phyloP scores from a whole-genome alignment of 192 early-diverging fungal species.

The Entomortierella chlamydospora region DNA sequence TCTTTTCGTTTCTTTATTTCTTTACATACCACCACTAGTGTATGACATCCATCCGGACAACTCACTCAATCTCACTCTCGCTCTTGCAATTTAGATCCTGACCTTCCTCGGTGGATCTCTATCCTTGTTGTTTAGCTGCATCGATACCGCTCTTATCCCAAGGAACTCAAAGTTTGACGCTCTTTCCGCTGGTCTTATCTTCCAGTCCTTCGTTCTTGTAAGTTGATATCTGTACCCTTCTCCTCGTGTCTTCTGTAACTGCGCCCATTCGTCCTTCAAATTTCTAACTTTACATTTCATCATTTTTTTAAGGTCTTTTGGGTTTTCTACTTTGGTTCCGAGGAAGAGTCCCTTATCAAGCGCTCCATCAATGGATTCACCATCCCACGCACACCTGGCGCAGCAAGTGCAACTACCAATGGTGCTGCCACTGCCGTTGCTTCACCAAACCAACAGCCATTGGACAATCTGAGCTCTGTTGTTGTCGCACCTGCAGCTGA shows the following conservation, averaged over 20 bases:
- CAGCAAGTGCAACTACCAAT: constrained; percentile 42
- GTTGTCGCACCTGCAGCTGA: constrained; percentile 60
- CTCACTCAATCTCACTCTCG: constrained; percentile 5
- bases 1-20: neutral
- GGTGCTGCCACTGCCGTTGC: constrained; percentile 56
- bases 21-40: too few relatives aligned
- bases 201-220: constrained; percentile 54
- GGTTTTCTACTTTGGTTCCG: constrained; percentile 76
- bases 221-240: constrained; percentile 5
- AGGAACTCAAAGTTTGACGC: constrained; percentile 21
- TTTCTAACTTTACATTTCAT: constrained; percentile 6
- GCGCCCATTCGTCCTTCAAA: constrained; percentile 18
- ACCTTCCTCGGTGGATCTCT: constrained; percentile 38
- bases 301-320: constrained; percentile 77
- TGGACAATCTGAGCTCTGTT: constrained; percentile 51
- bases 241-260: constrained; percentile 3
- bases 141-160: constrained; percentile 4
- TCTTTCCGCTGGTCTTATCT: constrained; percentile 45
- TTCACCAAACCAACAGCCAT: constrained; percentile 36
- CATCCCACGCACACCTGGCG: constrained; percentile 30
- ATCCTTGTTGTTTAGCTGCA: constrained; percentile 3
- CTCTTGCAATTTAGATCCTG: constrained; percentile 32
- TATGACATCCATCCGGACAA: too few relatives aligned
- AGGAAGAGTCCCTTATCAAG: constrained; percentile 62
- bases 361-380: constrained; percentile 43